Evolutionary conservation across 192 early-diverging fungal genomes (phyloP).

Genomic region (Chytriomyces confervae): DNA sequence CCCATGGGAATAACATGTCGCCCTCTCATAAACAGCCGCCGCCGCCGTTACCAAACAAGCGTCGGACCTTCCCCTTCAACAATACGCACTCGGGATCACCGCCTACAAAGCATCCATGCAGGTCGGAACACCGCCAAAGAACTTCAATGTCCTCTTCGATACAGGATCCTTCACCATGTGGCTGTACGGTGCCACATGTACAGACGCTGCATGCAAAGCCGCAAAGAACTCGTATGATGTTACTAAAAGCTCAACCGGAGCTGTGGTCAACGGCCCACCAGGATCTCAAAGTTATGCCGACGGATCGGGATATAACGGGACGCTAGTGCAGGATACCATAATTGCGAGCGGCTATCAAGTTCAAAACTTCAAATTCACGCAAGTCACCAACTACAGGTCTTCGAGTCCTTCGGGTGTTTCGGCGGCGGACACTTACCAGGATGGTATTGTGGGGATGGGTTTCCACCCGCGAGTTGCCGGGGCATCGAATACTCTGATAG

Average conservation of each 20-base stretch:
- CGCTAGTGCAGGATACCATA: slow-evolving; percentile 37
- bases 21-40: no score
- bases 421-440: slow-evolving; percentile 23
- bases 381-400: slow-evolving; percentile 27
- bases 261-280: slow-evolving; percentile 1
- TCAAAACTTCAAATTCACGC: slow-evolving; percentile 36
- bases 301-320: slow-evolving; percentile 41
- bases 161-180: slow-evolving; percentile 53
- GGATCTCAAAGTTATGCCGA: slow-evolving; percentile 48
- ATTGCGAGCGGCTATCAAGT: slow-evolving; percentile 34
- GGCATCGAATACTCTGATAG: slow-evolving; percentile 23
- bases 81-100: neutral
- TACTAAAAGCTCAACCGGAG: slow-evolving; percentile 36
- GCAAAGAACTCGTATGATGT: slow-evolving; percentile 38
- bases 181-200: slow-evolving; percentile 42
- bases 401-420: slow-evolving; percentile 12
- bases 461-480: slow-evolving; percentile 29
- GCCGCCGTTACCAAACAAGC: neutral
- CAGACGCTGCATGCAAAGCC: slow-evolving; percentile 21
- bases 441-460: slow-evolving; percentile 51
- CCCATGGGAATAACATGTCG: no score
- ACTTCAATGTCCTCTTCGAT: slow-evolving; percentile 49
- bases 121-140: slow-evolving; percentile 50
- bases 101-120: slow-evolving; percentile 38
- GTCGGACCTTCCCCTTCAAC: neutral